These are phyloP conservation scores for Afroboletus lepidellus DNA, from an alignment of 1,284 basidiomycete genomes.

Conservation along the genomic window DNA sequence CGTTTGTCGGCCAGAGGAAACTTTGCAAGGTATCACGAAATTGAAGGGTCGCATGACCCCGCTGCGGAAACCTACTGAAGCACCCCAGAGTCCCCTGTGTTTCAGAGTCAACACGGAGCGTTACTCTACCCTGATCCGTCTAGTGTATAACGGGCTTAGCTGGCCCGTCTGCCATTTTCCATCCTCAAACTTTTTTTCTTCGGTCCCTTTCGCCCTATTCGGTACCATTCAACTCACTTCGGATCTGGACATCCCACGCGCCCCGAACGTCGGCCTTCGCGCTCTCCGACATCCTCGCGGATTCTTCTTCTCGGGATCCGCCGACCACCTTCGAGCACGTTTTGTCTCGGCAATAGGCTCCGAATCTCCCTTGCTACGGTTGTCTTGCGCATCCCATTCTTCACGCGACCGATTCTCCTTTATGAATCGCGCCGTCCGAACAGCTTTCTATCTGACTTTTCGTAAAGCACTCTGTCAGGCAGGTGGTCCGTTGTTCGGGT, in stretches of 20 bases:
- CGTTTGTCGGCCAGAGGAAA: background rate
- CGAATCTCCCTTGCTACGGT: background rate
- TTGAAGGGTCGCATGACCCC: background rate
- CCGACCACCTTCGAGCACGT: background rate
- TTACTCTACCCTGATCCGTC: background rate
- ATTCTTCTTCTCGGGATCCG: constrained; percentile 3
- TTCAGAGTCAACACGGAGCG: background rate
- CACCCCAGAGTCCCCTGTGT: background rate
- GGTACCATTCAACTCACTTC: background rate
- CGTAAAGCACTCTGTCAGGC: background rate
- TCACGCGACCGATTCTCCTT: background rate
- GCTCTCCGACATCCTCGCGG: background rate
- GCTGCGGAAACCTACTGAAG: background rate
- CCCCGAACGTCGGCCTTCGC: constrained; percentile 3
- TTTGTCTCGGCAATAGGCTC: background rate
- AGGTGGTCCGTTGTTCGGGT: background rate
- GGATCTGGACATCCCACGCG: background rate
- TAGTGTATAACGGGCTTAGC: no score
- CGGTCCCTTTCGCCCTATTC: background rate
- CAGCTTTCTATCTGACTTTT: background rate
- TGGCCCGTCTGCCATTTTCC: no score
- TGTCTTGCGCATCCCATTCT: no score
- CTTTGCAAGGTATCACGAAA: background rate
- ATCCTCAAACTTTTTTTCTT: background rate
- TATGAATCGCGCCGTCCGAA: background rate